Evolutionary conservation across 208 protist genomes (phyloP), one percentile per base, ranked within the genome.

Genomic region (Trichomonas vaginalis): DNA sequence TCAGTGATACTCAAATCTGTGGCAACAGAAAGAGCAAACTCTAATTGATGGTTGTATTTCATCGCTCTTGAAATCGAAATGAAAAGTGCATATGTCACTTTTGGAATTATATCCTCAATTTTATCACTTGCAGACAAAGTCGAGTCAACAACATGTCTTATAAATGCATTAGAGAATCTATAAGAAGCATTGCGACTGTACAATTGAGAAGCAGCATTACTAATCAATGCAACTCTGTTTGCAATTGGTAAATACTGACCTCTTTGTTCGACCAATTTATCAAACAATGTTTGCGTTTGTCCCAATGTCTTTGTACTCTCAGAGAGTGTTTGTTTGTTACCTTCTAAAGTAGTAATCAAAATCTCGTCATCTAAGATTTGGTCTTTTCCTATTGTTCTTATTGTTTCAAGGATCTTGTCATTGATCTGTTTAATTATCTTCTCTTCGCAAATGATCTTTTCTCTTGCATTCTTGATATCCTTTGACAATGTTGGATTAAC

Each of bases 171-270:
- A 2, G 56, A 70, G 56, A 70, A 70, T 27, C 56, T 70, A 27
- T 70, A 70, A n/a, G 56, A 70, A 27, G 56, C 56, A 70, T 70
- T 70, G 21, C n/a, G 17, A 2, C 1, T 70, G 56, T 27, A 70
- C 17, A 70, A 27, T n/a, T 70, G 4, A 27, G 56, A 70, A 70
- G 56, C 56, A 32, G 56, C 56, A 27, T 70, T 70, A 27, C 56
- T 70, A 27, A 99, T 97, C 61, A 99, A 98, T n/a, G 98, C 98
- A 96, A 98, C 98, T 95, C 99, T 98, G 61, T 97, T 98, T 10
- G 99, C 99, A 10, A 99, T 98, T 0, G 98, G 97, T 82, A 98
- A 97, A 97, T 99, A 99, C 97, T 99, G 98, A 97, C 99, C 98
- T 95, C 98, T 98, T 10, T 98, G 98, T 42, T 97, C 97, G 27